phyloP scores from a whole-genome alignment of 176 grass and related monocot genomes.

The Hordeum vulgare region DNA sequence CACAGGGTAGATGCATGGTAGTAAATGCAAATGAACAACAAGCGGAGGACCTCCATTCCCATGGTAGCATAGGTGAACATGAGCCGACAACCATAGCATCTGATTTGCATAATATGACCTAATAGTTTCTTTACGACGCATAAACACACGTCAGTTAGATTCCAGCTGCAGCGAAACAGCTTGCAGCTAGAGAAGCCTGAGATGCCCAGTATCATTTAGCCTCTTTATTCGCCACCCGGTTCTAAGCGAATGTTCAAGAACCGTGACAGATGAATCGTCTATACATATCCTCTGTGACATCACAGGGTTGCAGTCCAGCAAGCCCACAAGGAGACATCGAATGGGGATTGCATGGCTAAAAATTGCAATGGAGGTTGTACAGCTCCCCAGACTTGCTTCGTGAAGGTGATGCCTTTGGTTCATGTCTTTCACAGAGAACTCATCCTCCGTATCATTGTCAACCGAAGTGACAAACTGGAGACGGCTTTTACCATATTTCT shows the following conservation, averaged over 20 bases:
- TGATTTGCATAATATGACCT: not conserved
- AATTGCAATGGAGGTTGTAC: slow-evolving; percentile 43
- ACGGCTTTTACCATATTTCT: slow-evolving; percentile 80
- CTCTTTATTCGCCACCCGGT: slow-evolving; percentile 77
- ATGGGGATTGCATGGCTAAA: slow-evolving; percentile 69
- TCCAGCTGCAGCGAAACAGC: not conserved
- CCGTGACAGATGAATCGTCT: slow-evolving; percentile 74
- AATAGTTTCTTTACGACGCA: slow-evolving; percentile 27
- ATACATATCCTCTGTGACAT: slow-evolving; percentile 68
- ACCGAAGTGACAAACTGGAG: slow-evolving; percentile 76
- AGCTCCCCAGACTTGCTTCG: slow-evolving; percentile 31
- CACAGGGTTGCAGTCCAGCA: slow-evolving; percentile 64
- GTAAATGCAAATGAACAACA: slow-evolving; percentile 30
- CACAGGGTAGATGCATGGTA: slow-evolving; percentile 2
- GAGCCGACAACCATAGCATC: not conserved
- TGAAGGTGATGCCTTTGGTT: slow-evolving; percentile 30
- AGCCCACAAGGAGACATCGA: slow-evolving; percentile 54
- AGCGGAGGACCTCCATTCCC: not conserved
- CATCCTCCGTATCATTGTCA: slow-evolving; percentile 66
- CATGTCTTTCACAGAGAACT: slow-evolving; percentile 58
- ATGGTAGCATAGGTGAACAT: not conserved
- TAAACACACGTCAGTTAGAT: not conserved
- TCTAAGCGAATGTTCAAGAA: slow-evolving; percentile 68
- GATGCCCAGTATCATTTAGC: slow-evolving; percentile 82
- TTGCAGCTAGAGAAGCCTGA: slow-evolving; percentile 62